Conservation (phyloP, 1,284 basidiomycete genomes). For the Ceratobasidium sp. region DNA sequence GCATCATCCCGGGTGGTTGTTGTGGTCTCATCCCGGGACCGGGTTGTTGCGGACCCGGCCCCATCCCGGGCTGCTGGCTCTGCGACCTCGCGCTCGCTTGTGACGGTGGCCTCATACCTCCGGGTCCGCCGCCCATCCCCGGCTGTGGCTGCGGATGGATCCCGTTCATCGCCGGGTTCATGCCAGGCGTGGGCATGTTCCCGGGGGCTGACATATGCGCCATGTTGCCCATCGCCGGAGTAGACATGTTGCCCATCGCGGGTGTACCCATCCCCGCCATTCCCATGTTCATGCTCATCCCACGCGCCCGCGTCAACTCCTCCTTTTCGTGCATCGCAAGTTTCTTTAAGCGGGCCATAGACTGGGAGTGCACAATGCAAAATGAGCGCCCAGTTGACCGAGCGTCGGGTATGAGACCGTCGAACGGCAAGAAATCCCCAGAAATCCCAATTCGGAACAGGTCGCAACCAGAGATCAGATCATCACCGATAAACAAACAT, state of each 20-base stretch:
- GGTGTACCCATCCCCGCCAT: slow-evolving; percentile 10
- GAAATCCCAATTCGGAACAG: slow-evolving; percentile 29
- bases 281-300: slow-evolving; percentile 24
- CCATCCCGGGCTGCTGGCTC: slow-evolving; percentile 32
- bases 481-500: slow-evolving; percentile 23
- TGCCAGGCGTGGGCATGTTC: not conserved
- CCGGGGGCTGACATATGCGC: not conserved
- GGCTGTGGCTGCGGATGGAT: not conserved
- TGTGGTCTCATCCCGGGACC: slow-evolving; percentile 6
- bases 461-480: slow-evolving; percentile 18
- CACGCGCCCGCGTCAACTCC: slow-evolving; percentile 25
- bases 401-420: not conserved
- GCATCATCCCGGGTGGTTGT: slow-evolving; percentile 12
- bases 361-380: not conserved
- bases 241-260: slow-evolving; percentile 26
- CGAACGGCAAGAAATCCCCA: slow-evolving; percentile 5
- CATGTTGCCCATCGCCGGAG: slow-evolving; percentile 11
- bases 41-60: slow-evolving; percentile 12
- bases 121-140: slow-evolving; percentile 1
- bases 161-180: slow-evolving; percentile 19
- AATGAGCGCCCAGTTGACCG: not conserved
- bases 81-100: slow-evolving; percentile 26
- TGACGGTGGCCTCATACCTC: slow-evolving; percentile 12
- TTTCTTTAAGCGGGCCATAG: slow-evolving; percentile 36
- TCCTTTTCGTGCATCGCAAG: slow-evolving; percentile 43